Conservation (phyloP, 306 rosid genomes). For the Malus domestica region ASM211411v1 NC_041804.1:6922501-6923000, state of each 20-base stretch:
- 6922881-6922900: slow-evolving; percentile 11
- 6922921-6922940: slow-evolving; percentile 18
- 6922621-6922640: slow-evolving; percentile 26
- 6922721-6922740: slow-evolving; percentile 10
- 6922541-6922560: slow-evolving; percentile 9
- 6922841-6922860: slow-evolving; percentile 13
- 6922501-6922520: neutral
- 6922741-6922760: slow-evolving; percentile 21
- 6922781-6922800: neutral
- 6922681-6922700: slow-evolving; percentile 15
- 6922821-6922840: slow-evolving; percentile 5
- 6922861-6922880: slow-evolving; percentile 22
- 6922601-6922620: slow-evolving; percentile 21
- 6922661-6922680: slow-evolving; percentile 7
- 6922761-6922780: neutral
- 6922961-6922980: slow-evolving; percentile 13
- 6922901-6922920: slow-evolving; percentile 16
- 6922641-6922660: slow-evolving; percentile 21
- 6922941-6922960: slow-evolving; percentile 5
- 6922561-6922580: neutral
- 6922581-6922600: neutral
- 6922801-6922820: neutral
- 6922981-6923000: slow-evolving; percentile 10
- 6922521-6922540: slow-evolving; percentile 13
- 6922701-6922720: slow-evolving; percentile 19